These are phyloP conservation scores for Monosporozyma servazzii DNA, from an alignment of 805 yeast genomes.

Conservation along the genomic window DNA sequence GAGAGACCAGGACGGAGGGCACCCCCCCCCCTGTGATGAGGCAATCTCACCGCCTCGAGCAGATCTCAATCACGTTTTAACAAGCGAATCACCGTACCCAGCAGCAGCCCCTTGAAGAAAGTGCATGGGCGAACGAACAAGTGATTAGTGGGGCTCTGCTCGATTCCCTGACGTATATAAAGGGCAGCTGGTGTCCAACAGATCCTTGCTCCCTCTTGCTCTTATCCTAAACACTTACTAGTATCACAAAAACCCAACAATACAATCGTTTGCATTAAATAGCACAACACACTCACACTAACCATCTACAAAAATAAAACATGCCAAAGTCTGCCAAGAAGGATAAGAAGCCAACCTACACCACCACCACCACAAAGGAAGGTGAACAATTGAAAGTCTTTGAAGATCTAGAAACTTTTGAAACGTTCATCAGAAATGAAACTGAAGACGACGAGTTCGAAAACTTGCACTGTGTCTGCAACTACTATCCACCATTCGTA, in stretches of 20 bases:
- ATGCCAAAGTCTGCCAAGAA: constrained; percentile 11
- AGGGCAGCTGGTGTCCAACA: neutral
- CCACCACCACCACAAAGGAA: constrained; percentile 22
- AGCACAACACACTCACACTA: neutral
- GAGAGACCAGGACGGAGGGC: too few relatives aligned
- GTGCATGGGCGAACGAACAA: too few relatives aligned
- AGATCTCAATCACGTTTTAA: too few relatives aligned
- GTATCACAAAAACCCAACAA: too few relatives aligned
- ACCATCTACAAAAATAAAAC: neutral
- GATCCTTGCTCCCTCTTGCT: neutral
- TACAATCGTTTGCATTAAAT: too few relatives aligned
- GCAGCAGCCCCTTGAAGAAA: too few relatives aligned
- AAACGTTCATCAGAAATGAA: constrained; percentile 57
- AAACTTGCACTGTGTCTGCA: constrained; percentile 55
- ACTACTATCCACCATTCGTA: constrained; percentile 68
- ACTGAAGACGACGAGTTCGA: constrained; percentile 71
- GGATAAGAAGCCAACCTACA: constrained; percentile 26
- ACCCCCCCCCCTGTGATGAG: too few relatives aligned
- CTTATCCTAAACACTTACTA: too few relatives aligned
- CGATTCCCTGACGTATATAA: neutral
- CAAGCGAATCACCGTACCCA: too few relatives aligned
- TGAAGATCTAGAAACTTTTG: constrained; percentile 59
- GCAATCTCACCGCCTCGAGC: too few relatives aligned
- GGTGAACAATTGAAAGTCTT: constrained; percentile 35
- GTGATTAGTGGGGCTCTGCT: too few relatives aligned